Base-by-base conservation (phyloP, 2,329 filamentous ascomycete species). In the Diaporthe citriasiana region DNA sequence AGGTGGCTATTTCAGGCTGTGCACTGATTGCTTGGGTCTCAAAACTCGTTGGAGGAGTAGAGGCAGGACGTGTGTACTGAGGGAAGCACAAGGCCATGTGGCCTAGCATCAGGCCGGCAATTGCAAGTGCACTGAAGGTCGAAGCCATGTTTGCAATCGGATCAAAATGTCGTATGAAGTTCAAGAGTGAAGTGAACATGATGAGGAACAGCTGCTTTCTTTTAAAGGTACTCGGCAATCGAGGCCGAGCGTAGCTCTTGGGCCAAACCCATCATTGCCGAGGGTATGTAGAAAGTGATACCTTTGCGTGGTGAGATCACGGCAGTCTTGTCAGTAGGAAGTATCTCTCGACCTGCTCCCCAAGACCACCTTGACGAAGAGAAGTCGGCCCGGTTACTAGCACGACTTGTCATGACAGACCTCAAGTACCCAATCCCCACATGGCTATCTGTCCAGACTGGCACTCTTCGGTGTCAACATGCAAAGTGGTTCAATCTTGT, bases 401-500 rank as follows among this genome's bases (percentile, higher is more conserved):
- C 47, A 33, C 45, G 4, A 38, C 4, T 38, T 47, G 19, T 13
- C 35, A n/a, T 9, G 33, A 9, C 12, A 7, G 33, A 35, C 45
- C 7, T 0, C 22, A 2, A 8, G 7, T 47, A 47, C 7, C 7
- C 19, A 47, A 2, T 19, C 12, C 12, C 10, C 38, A 35, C 0
- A 9, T n/a, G n/a, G 17, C n/a, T 53, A 68, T 33, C 15, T 25
- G 19, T n/a, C 15, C 13, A 25, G 1, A 1, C 7, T 53, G 12
- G 47, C 3, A 19, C 33, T 51, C 17, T 53, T 68, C 4, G 47
- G 33, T 27, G 4, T 10, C 12, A 35, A 25, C 13, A 4, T n/a
- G 25, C 8, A 51, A 3, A 71, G 45, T 17, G 45, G 47, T 53
- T 51, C 30, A 9, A 86, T 83, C 42, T 81, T 77, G 1, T 82